phyloP scores from a whole-genome alignment of 805 yeast genomes.

The Saturnispora saitoi region DNA sequence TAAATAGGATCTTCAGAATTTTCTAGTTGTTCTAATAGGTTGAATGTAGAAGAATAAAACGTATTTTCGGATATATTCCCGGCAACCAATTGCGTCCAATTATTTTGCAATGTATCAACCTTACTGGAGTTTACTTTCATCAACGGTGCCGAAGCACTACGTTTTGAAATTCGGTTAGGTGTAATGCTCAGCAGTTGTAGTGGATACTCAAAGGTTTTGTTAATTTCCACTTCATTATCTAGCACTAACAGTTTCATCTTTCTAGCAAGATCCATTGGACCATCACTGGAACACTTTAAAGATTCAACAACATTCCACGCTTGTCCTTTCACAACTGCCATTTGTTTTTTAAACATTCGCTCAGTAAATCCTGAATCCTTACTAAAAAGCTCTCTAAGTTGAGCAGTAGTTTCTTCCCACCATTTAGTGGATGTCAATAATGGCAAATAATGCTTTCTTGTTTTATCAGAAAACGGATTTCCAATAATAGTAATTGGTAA shows the following conservation, averaged over 20 bases:
- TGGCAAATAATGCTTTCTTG: constrained; percentile 50
- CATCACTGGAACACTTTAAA: constrained; percentile 45
- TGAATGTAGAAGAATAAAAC: too few relatives aligned
- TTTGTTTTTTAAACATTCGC: constrained; percentile 58
- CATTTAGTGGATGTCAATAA: constrained; percentile 51
- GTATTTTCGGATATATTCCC: too few relatives aligned
- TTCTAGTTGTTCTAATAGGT: neutral
- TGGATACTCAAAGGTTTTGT: constrained; percentile 31
- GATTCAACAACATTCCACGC: constrained; percentile 69
- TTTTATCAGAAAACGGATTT: constrained; percentile 50
- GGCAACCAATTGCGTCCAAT: too few relatives aligned
- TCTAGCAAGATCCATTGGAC: constrained; percentile 60
- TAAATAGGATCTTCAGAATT: neutral
- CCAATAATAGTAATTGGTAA: constrained; percentile 57
- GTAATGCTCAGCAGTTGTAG: neutral
- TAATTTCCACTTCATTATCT: constrained; percentile 56
- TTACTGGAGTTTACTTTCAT: too few relatives aligned
- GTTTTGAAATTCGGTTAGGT: too few relatives aligned
- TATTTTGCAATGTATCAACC: too few relatives aligned
- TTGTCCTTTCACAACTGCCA: constrained; percentile 68
- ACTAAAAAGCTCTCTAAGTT: constrained; percentile 40
- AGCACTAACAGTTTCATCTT: constrained; percentile 47
- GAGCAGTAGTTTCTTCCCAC: constrained; percentile 57
- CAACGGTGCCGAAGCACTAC: too few relatives aligned
- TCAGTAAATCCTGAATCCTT: constrained; percentile 55